Conservation (phyloP, 768 basidiomycete species). For the Kwoniella bestiolae region DNA sequence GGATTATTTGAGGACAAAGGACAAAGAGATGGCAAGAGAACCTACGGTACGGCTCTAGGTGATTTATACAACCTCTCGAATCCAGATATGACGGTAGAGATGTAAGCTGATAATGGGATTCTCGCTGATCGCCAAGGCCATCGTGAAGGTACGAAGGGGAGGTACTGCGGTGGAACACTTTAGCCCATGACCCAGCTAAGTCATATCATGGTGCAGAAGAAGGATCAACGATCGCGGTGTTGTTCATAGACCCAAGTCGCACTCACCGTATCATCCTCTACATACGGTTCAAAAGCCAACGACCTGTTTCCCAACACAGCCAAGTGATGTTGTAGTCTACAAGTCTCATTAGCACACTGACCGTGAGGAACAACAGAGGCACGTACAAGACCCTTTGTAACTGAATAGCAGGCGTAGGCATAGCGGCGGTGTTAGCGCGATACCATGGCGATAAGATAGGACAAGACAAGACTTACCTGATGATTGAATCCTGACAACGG, state of each 20-base stretch:
- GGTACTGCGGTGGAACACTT: conserved; percentile 21
- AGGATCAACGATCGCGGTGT: no score
- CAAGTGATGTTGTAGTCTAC: conserved; percentile 53
- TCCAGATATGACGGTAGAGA: conserved; percentile 42
- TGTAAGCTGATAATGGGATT: conserved; percentile 52
- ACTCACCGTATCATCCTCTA: conserved; percentile 49
- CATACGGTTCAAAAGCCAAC: conserved; percentile 53
- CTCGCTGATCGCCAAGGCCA: conserved; percentile 49
- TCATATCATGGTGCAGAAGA: background rate
- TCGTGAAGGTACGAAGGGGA: conserved; percentile 34
- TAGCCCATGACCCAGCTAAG: background rate
- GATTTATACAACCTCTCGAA: conserved; percentile 42
- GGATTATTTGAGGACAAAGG: background rate
- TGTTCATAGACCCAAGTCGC: background rate
- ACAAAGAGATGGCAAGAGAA: conserved; percentile 5
- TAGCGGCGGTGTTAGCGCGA: background rate
- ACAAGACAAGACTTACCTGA: conserved; percentile 33
- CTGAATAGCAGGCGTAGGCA: conserved; percentile 13
- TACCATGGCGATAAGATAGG: conserved; percentile 1
- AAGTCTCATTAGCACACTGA: background rate
- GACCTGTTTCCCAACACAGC: conserved; percentile 48
- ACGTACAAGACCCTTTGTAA: conserved; percentile 52
- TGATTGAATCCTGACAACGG: conserved; percentile 48
- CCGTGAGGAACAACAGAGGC: background rate
- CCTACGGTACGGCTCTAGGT: conserved; percentile 47